phyloP scores from a whole-genome alignment of 768 basidiomycete genomes.

The Lactifluus pinguis region DNA sequence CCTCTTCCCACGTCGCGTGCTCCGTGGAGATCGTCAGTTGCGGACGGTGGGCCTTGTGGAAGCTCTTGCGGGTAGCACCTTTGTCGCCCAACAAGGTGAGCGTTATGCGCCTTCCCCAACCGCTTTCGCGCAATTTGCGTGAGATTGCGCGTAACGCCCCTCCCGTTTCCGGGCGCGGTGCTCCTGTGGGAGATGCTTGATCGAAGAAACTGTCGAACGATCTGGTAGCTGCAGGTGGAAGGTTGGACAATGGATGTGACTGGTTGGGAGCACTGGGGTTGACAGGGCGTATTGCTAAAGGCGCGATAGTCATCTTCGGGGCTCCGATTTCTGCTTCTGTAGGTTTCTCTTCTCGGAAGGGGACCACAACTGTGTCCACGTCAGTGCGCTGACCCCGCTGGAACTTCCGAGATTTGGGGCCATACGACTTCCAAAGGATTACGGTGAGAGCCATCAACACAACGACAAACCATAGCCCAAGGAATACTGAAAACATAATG shows the following conservation, averaged over 20 bases:
- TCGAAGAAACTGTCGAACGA: slow-evolving; percentile 41
- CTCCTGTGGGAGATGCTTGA: slow-evolving; percentile 21
- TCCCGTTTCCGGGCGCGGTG: neutral
- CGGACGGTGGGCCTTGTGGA: slow-evolving; percentile 12
- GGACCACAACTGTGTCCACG: slow-evolving; percentile 19
- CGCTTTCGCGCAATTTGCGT: slow-evolving; percentile 19
- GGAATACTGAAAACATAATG: slow-evolving; percentile 74
- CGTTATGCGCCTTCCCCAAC: slow-evolving; percentile 16
- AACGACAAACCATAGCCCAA: slow-evolving; percentile 76
- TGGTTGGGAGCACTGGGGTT: slow-evolving; percentile 37
- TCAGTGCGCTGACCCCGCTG: slow-evolving; percentile 19
- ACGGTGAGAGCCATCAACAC: slow-evolving; percentile 68
- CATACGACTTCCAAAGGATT: slow-evolving; percentile 67
- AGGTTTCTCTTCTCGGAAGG: slow-evolving; percentile 20
- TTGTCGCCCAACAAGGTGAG: slow-evolving; percentile 21
- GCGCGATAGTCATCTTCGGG: slow-evolving; percentile 23
- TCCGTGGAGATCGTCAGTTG: slow-evolving; percentile 38
- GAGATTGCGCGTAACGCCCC: slow-evolving; percentile 1
- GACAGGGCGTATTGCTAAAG: slow-evolving; percentile 27
- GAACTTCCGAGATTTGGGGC: slow-evolving; percentile 36
- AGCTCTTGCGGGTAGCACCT: slow-evolving; percentile 15
- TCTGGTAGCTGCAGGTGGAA: slow-evolving; percentile 29
- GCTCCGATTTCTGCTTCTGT: slow-evolving; percentile 21
- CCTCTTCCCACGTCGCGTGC: slow-evolving; percentile 27
- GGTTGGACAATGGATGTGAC: slow-evolving; percentile 15